These are phyloP conservation scores for Komagataea norvegica DNA, from an alignment of 1,139 yeast genomes.

Conservation along the genomic window DNA sequence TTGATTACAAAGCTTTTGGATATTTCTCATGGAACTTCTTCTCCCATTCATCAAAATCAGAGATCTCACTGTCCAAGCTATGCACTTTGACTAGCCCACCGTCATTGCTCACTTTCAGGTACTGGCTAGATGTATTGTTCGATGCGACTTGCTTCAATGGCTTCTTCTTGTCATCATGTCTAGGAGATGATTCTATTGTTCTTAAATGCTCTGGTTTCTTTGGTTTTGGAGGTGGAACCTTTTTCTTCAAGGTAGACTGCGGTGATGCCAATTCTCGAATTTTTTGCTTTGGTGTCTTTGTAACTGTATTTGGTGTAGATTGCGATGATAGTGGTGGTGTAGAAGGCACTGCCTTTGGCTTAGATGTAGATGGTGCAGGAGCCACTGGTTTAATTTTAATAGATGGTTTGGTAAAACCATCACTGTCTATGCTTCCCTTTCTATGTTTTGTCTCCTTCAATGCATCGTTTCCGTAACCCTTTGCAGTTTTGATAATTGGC, in stretches of 20 bases:
- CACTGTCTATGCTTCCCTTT: slow-evolving; percentile 14
- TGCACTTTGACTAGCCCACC: slow-evolving; percentile 4
- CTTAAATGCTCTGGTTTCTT: slow-evolving; percentile 54
- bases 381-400: slow-evolving; percentile 14
- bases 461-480: slow-evolving; percentile 59
- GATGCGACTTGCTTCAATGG: slow-evolving; percentile 1
- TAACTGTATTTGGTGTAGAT: slow-evolving; percentile 29
- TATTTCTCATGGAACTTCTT: slow-evolving; percentile 48
- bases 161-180: background rate
- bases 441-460: slow-evolving; percentile 2
- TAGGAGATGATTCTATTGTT: slow-evolving; percentile 14
- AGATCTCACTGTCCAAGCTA: slow-evolving; percentile 36
- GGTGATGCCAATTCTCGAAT: slow-evolving; percentile 8
- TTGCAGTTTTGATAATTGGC: slow-evolving; percentile 55
- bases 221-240: slow-evolving; percentile 56
- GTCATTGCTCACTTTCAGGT: slow-evolving; percentile 32
- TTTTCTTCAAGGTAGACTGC: slow-evolving; percentile 19
- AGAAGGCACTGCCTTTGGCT: slow-evolving; percentile 8
- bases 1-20: slow-evolving; percentile 39
- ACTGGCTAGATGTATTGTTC: slow-evolving; percentile 33
- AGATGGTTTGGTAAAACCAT: slow-evolving; percentile 26
- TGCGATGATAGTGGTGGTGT: slow-evolving; percentile 27
- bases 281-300: slow-evolving; percentile 17
- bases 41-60: slow-evolving; percentile 54
- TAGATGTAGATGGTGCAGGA: slow-evolving; percentile 9